Conservation (phyloP, 2,329 filamentous ascomycete species). For the Fusarium luffae region DNA sequence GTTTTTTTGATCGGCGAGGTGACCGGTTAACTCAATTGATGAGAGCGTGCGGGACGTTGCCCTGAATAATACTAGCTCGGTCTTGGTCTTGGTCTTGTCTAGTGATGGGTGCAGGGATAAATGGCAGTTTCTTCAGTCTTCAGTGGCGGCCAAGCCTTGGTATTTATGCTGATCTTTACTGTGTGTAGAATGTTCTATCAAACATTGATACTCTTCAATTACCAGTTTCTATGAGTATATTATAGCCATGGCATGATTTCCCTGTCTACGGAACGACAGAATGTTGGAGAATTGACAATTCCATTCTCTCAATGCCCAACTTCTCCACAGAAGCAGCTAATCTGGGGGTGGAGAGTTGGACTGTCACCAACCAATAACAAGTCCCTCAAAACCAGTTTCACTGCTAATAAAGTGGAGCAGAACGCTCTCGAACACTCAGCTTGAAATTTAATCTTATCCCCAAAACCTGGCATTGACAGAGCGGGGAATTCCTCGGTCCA, state of each 20-base stretch:
- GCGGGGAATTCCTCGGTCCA: background rate
- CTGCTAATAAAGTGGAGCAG: slow-evolving; percentile 16
- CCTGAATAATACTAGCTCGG: slow-evolving; percentile 16
- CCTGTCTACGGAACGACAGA: background rate
- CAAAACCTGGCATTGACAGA: background rate
- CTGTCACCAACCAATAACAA: background rate
- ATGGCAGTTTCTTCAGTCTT: background rate
- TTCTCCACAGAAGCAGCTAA: slow-evolving; percentile 23
- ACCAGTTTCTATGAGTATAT: no score
- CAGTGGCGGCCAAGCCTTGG: background rate
- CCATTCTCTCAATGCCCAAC: background rate
- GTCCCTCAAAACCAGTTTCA: background rate
- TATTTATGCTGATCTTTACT: background rate
- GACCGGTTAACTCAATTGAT: background rate
- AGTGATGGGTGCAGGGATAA: background rate
- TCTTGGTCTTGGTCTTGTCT: background rate
- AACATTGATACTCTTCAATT: no score
- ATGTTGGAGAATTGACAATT: slow-evolving; percentile 12
- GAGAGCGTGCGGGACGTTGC: slow-evolving; percentile 1
- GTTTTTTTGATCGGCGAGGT: background rate
- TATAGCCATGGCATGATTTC: background rate
- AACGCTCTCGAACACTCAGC: slow-evolving; percentile 12
- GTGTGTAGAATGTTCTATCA: background rate
- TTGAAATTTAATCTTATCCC: background rate
- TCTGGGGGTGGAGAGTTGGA: slow-evolving; percentile 16